Percentiles rank a stretch among this genome's conserved stretches.
phyloP scores from a whole-genome alignment of 2,329 filamentous ascomycete species.

The Moelleriella libera region DNA sequence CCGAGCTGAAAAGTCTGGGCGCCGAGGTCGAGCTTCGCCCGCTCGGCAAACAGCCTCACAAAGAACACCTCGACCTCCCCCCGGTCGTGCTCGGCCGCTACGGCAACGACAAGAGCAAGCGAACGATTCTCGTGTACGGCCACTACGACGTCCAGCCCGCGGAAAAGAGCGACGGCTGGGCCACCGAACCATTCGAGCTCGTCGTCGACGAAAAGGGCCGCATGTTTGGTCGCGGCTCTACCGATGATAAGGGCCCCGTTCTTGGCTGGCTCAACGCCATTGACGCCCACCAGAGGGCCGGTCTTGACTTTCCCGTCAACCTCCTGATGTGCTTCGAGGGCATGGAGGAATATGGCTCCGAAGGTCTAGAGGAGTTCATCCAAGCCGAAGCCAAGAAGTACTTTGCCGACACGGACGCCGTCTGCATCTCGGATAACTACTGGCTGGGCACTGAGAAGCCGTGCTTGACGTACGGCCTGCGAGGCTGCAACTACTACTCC shows the following conservation, averaged over 20 bases:
- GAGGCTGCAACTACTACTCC: slow-evolving; percentile 96
- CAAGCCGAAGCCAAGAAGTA: slow-evolving; percentile 79
- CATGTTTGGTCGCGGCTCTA: slow-evolving; percentile 93
- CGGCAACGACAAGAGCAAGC: slow-evolving; percentile 82
- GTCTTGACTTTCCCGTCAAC: slow-evolving; percentile 91
- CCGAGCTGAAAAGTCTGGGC: slow-evolving; percentile 70
- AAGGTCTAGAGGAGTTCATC: slow-evolving; percentile 92
- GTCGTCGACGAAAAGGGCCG: slow-evolving; percentile 78
- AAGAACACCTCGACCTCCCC: slow-evolving; percentile 80
- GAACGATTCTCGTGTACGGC: slow-evolving; percentile 90
- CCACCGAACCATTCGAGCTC: slow-evolving; percentile 84
- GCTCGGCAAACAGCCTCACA: slow-evolving; percentile 83
- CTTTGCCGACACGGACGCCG: slow-evolving; percentile 90
- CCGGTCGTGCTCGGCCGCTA: slow-evolving; percentile 88
- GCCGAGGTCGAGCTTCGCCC: slow-evolving; percentile 76
- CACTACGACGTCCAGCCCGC: slow-evolving; percentile 99
- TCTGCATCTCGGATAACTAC: slow-evolving; percentile 99
- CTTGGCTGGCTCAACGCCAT: slow-evolving; percentile 97
- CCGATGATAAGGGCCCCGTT: slow-evolving; percentile 95
- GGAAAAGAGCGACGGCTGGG: slow-evolving; percentile 86
- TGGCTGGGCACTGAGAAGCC: slow-evolving; percentile 99
- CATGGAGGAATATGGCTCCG: slow-evolving; percentile 98
- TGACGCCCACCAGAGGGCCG: slow-evolving; percentile 91
- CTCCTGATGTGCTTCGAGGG: slow-evolving; percentile 99
- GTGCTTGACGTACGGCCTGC: slow-evolving; percentile 90